phyloP scores from a whole-genome alignment of 192 early-diverging fungal species.

The Bifiguratus adelaidae region DNA sequence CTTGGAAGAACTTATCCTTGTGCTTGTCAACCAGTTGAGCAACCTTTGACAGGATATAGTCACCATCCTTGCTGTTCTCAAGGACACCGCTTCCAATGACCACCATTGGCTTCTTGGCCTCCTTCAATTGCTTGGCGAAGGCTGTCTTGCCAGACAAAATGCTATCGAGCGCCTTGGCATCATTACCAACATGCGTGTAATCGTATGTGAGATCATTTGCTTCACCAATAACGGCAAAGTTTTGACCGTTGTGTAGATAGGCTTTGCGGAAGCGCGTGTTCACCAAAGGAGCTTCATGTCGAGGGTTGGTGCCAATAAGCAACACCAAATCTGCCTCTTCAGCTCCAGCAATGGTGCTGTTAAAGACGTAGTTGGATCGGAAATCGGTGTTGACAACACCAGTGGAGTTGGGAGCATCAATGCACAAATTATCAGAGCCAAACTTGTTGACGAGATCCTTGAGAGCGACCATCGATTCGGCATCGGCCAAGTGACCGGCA shows the following conservation, averaged over 20 bases:
- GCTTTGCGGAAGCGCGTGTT: constrained; percentile 95
- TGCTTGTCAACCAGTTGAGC: constrained; percentile 61
- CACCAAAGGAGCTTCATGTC: constrained; percentile 90
- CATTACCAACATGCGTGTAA: constrained; percentile 71
- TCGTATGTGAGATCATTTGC: constrained; percentile 81
- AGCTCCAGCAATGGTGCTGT: constrained; percentile 73
- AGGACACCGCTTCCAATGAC: constrained; percentile 74
- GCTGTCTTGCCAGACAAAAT: constrained; percentile 56
- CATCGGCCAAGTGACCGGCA: constrained; percentile 89
- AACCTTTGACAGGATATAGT: constrained; percentile 65
- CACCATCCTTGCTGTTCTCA: constrained; percentile 59
- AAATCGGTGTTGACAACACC: constrained; percentile 58
- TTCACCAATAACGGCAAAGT: constrained; percentile 76
- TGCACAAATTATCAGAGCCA: constrained; percentile 75
- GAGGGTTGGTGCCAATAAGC: constrained; percentile 90
- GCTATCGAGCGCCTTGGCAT: constrained; percentile 51
- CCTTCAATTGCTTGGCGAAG: constrained; percentile 63
- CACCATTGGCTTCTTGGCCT: constrained; percentile 88
- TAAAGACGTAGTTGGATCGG: constrained; percentile 83
- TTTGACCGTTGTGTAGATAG: constrained; percentile 70
- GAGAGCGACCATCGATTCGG: constrained; percentile 85
- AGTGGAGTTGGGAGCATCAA: constrained; percentile 52
- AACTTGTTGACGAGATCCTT: constrained; percentile 89
- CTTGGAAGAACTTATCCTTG: constrained; percentile 56
- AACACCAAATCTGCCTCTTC: constrained; percentile 92